These are phyloP conservation scores for Alopecurus myosuroides DNA, from an alignment of 176 grass and related monocot genomes.

Conservation along the genomic window DNA sequence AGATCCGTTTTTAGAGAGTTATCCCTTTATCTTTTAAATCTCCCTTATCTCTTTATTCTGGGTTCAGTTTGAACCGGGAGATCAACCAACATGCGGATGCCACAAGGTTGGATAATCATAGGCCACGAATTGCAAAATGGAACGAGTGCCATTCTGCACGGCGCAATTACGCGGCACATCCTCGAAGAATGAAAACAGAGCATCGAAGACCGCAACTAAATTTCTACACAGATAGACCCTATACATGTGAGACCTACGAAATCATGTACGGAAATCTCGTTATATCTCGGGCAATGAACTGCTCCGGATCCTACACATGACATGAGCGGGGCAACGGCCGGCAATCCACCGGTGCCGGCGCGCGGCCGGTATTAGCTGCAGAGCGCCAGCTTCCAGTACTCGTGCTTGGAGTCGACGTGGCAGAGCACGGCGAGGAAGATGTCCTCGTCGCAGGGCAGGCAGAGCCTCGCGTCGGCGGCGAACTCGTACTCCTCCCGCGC, in stretches of 20 bases:
- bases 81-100: no score
- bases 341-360: not conserved
- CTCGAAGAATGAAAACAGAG: conserved; percentile 2
- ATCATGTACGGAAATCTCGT: not conserved
- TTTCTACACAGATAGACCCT: not conserved
- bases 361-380: conserved; percentile 19
- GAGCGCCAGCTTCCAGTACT: not conserved
- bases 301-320: not conserved
- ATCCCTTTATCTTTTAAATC: no score
- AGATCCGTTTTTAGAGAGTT: no score
- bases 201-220: not conserved
- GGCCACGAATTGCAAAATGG: not conserved
- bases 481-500: conserved; percentile 68
- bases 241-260: not conserved
- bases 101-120: not conserved
- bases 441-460: conserved; percentile 82
- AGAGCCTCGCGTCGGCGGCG: conserved; percentile 37
- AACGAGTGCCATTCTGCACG: not conserved
- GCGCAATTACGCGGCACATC: not conserved
- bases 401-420: conserved; percentile 28
- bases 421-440: conserved; percentile 64
- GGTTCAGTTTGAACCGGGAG: no score
- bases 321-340: not conserved
- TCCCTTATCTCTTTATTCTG: no score
- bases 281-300: not conserved